Conservation (phyloP, 2,329 filamentous ascomycete genomes). For the Cryphonectria naterciae region DNA sequence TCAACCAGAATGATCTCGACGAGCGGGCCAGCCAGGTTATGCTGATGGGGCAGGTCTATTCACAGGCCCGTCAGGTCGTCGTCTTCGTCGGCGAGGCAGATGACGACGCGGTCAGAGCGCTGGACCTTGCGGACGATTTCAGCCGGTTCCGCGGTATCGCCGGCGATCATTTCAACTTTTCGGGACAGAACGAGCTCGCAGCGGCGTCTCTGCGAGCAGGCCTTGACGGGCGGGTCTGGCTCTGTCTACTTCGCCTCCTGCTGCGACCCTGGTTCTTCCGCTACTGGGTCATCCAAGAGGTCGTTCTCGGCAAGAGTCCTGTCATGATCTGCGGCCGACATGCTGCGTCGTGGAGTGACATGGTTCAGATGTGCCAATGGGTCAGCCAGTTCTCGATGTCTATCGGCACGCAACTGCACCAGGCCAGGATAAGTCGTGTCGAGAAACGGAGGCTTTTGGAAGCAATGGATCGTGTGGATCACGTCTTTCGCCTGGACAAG, state of each 20-base stretch:
- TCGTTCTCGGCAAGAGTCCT: conserved; percentile 22
- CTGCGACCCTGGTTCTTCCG: conserved; percentile 27
- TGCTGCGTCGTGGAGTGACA: conserved; percentile 2
- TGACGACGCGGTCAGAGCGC: conserved; percentile 3
- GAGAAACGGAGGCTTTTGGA: background rate
- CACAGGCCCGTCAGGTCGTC: conserved; percentile 12
- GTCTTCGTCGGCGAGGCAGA: conserved; percentile 19
- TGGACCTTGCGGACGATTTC: background rate
- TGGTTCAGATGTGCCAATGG: background rate
- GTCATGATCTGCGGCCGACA: conserved; percentile 14
- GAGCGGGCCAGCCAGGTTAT: conserved; percentile 19
- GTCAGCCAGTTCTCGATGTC: background rate
- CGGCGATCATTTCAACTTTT: background rate
- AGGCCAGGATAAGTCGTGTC: background rate
- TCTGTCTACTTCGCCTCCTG: conserved; percentile 28
- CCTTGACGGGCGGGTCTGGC: conserved; percentile 9
- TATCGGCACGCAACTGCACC: background rate
- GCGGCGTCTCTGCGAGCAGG: background rate
- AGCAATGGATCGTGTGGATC: background rate
- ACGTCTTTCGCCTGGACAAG: background rate
- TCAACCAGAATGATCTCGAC: conserved; percentile 18
- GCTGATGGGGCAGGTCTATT: conserved; percentile 18
- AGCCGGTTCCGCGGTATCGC: background rate
- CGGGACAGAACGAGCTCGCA: background rate
- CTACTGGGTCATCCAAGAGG: conserved; percentile 31